phyloP scores from a whole-genome alignment of 208 protist species.

The Crithidia thermophila region DNA sequence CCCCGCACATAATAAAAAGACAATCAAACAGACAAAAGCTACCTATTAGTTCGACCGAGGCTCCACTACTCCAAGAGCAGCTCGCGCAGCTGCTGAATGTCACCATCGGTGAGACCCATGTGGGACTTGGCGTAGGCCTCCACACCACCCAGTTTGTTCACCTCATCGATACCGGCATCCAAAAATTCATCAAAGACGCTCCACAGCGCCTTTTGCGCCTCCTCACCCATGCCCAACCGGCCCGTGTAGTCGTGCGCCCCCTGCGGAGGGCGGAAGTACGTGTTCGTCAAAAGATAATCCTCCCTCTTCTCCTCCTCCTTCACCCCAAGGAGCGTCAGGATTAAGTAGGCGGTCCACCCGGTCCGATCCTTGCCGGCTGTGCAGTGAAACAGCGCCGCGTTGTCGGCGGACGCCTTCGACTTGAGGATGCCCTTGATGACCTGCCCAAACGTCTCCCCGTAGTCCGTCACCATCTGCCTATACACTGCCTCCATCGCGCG shows the following conservation, averaged over 20 bases:
- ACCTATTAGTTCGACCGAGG: too few relatives aligned
- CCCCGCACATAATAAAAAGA: too few relatives aligned
- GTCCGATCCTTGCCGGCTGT: constrained; percentile 50
- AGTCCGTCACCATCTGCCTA: constrained; percentile 7
- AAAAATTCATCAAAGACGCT: background rate
- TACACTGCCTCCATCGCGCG: constrained; percentile 27
- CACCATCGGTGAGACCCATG: background rate
- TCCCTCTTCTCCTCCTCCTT: constrained; percentile 16
- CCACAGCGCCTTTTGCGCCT: background rate
- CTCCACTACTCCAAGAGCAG: too few relatives aligned
- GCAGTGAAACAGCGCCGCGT: constrained; percentile 40
- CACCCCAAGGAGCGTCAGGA: constrained; percentile 33
- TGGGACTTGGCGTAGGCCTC: background rate
- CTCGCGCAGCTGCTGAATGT: background rate
- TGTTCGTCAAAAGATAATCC: constrained; percentile 39
- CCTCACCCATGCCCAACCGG: background rate
- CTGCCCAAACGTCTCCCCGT: constrained; percentile 10
- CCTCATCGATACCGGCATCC: background rate
- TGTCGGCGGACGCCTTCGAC: constrained; percentile 7
- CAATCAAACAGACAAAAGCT: too few relatives aligned
- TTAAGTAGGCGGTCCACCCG: constrained; percentile 23
- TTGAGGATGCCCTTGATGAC: constrained; percentile 28
- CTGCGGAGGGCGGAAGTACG: constrained; percentile 15
- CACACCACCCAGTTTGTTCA: background rate
- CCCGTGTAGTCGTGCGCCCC: constrained; percentile 15